phyloP scores from a whole-genome alignment of 495 filamentous ascomycete genomes.

The Talaromyces trachyspermus region DNA sequence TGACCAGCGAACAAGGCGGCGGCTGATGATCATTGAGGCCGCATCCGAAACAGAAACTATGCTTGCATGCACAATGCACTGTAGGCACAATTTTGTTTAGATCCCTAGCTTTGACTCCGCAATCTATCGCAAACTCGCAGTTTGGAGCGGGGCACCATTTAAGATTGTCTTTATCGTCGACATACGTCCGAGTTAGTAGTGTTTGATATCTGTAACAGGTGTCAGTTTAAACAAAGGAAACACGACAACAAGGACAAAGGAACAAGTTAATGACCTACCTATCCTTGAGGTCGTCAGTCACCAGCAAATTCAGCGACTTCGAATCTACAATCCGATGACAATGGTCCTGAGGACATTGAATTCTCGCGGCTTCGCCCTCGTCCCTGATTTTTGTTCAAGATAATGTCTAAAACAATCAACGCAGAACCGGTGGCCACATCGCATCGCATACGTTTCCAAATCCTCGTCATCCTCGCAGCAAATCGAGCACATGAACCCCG shows the following conservation, averaged over 20 bases:
- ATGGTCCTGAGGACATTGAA: conserved; percentile 81
- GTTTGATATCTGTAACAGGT: conserved; percentile 59
- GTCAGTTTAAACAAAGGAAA: conserved; percentile 15
- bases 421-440: conserved; percentile 93
- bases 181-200: conserved; percentile 86
- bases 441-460: conserved; percentile 88
- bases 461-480: conserved; percentile 84
- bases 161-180: conserved; percentile 89
- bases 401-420: conserved; percentile 91
- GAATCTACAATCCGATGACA: conserved; percentile 91
- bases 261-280: conserved; percentile 37
- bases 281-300: conserved; percentile 62
- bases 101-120: conserved; percentile 75
- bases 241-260: neutral
- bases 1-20: conserved; percentile 82
- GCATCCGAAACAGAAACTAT: conserved; percentile 96
- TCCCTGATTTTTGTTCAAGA: conserved; percentile 78
- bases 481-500: conserved; percentile 85
- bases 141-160: conserved; percentile 98
- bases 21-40: conserved; percentile 88
- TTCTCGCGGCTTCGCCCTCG: conserved; percentile 90
- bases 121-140: conserved; percentile 87
- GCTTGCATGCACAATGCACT: conserved; percentile 73
- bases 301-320: conserved; percentile 75
- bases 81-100: conserved; percentile 80